Conservation (phyloP, 441 rosid species). For the Euphorbia celastroides region DNA sequence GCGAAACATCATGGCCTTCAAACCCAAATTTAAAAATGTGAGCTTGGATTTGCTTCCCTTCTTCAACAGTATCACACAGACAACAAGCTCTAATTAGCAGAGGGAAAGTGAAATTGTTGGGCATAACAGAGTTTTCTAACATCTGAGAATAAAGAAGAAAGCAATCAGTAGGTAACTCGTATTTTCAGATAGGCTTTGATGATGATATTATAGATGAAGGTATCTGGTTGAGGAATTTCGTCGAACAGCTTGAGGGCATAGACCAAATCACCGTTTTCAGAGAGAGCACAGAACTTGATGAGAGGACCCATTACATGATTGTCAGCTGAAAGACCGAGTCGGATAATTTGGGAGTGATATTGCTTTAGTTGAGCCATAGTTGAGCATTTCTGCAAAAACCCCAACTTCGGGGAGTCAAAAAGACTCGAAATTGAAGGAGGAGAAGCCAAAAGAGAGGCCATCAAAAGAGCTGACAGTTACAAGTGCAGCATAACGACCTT, state of each 20-base stretch:
- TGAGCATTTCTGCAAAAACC: constrained; percentile 27
- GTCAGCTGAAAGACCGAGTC: constrained; percentile 34
- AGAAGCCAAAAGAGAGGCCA: constrained; percentile 13
- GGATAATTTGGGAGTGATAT: constrained; percentile 31
- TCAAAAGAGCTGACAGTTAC: not conserved
- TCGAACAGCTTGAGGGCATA: constrained; percentile 37
- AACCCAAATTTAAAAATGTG: constrained; percentile 40
- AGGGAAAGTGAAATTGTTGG: constrained; percentile 42
- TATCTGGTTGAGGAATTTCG: constrained; percentile 32
- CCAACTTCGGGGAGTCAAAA: not conserved
- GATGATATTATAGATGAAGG: constrained; percentile 35
- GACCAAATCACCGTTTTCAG: constrained; percentile 20
- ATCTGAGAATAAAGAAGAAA: constrained; percentile 31
- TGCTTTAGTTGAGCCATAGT: constrained; percentile 32
- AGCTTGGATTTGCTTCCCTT: constrained; percentile 44
- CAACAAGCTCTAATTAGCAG: constrained; percentile 33
- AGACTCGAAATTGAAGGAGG: not conserved
- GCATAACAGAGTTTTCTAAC: constrained; percentile 28
- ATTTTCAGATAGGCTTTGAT: constrained; percentile 26
- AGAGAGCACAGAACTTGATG: constrained; percentile 27
- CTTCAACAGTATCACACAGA: constrained; percentile 13
- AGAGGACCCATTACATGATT: constrained; percentile 30
- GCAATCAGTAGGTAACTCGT: constrained; percentile 17
- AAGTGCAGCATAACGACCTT: too few relatives aligned
- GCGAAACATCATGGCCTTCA: constrained; percentile 24